These are phyloP conservation scores for Malassezia furfur DNA, from an alignment of 1,284 basidiomycete genomes.

Conservation along the genomic window DNA sequence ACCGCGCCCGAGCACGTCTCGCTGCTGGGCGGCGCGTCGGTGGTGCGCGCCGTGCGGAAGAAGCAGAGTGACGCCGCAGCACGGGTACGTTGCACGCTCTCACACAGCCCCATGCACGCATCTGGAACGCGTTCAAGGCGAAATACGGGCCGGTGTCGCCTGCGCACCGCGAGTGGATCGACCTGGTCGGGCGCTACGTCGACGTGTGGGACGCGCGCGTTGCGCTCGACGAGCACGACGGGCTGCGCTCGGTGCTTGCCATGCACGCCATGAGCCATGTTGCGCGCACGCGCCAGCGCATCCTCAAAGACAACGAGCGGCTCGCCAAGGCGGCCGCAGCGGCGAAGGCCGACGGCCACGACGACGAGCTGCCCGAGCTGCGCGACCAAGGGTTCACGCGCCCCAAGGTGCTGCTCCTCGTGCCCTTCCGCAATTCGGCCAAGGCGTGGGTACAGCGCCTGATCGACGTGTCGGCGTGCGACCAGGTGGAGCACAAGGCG, in stretches of 20 bases:
- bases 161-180: constrained; percentile 24
- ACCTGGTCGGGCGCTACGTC: constrained; percentile 26
- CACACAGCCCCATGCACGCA: constrained; percentile 9
- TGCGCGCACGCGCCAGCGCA: constrained; percentile 70
- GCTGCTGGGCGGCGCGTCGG: constrained; percentile 14
- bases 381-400: constrained; percentile 95
- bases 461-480: constrained; percentile 26
- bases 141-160: constrained; percentile 4
- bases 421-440: constrained; percentile 84
- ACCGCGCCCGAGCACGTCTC: constrained; percentile 16
- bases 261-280: constrained; percentile 42
- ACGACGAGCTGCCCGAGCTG: constrained; percentile 25
- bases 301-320: constrained; percentile 90
- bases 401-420: constrained; percentile 79
- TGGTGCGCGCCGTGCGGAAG: neutral
- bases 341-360: constrained; percentile 16
- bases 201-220: constrained; percentile 34
- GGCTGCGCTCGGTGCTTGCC: constrained; percentile 23
- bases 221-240: constrained; percentile 18
- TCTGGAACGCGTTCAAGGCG: constrained; percentile 7
- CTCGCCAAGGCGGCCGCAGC: constrained; percentile 54
- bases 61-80: neutral
- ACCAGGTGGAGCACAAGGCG: constrained; percentile 56
- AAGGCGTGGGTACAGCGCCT: constrained; percentile 57
- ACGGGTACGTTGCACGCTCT: neutral